These are phyloP conservation scores for Raffaelea arxii DNA, from an alignment of 2,329 filamentous ascomycete genomes.

Conservation along the genomic window DNA sequence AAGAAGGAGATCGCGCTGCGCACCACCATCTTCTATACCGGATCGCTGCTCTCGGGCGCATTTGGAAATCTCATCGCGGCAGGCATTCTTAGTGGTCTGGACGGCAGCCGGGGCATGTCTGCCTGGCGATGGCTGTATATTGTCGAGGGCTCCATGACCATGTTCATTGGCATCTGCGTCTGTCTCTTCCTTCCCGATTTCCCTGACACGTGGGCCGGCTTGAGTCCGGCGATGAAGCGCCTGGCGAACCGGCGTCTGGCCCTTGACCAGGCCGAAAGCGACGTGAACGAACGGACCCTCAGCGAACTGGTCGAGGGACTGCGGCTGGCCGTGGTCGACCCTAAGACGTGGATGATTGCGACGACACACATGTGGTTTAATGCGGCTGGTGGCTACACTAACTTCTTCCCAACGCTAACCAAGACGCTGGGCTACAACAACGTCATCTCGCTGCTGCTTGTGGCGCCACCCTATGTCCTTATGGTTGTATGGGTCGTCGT, in stretches of 20 bases:
- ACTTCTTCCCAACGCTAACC: slow-evolving; percentile 12
- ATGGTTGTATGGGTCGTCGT: slow-evolving; percentile 10
- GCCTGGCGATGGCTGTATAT: slow-evolving; percentile 13
- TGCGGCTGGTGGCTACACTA: slow-evolving; percentile 9
- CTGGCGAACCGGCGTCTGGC: slow-evolving; percentile 12
- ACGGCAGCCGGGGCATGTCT: slow-evolving; percentile 2
- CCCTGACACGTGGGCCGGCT: slow-evolving; percentile 12
- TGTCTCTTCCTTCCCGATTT: slow-evolving; percentile 11
- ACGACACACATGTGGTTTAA: neutral
- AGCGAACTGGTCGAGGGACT: slow-evolving; percentile 12
- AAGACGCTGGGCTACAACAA: slow-evolving; percentile 12
- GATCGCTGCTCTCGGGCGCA: slow-evolving; percentile 16
- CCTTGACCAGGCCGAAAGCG: slow-evolving; percentile 15
- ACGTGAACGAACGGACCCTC: slow-evolving; percentile 7
- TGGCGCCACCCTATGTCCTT: slow-evolving; percentile 18
- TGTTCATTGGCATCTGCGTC: slow-evolving; percentile 10
- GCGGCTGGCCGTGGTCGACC: slow-evolving; percentile 14
- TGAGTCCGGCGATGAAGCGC: slow-evolving; percentile 7
- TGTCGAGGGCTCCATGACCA: slow-evolving; percentile 13
- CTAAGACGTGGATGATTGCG: slow-evolving; percentile 17
- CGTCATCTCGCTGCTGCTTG: slow-evolving; percentile 21
- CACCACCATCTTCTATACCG: slow-evolving; percentile 19
- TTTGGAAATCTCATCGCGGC: slow-evolving; percentile 19
- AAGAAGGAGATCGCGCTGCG: slow-evolving; percentile 19
- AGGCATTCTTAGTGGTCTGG: slow-evolving; percentile 10